Conservation (phyloP, 2,329 filamentous ascomycete genomes). For the Beauveria asiatica region DNA sequence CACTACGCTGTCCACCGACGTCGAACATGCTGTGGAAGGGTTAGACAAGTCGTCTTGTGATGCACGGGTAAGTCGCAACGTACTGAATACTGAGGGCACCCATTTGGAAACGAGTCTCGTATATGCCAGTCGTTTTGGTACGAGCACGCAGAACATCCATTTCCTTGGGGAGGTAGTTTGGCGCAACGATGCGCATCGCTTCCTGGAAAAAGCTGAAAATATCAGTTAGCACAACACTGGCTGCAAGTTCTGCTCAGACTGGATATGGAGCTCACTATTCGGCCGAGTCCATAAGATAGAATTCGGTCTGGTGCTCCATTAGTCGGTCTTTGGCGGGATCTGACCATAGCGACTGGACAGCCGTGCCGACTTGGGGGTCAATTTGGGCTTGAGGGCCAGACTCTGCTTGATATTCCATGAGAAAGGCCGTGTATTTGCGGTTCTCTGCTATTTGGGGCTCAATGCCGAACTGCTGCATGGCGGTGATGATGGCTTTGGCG, state of each 20-base stretch:
- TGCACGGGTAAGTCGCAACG: slow-evolving; percentile 25
- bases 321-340: slow-evolving; percentile 75
- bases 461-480: slow-evolving; percentile 87
- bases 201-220: slow-evolving; percentile 83
- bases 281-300: slow-evolving; percentile 98
- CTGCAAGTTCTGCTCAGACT: slow-evolving; percentile 1
- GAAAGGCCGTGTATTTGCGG: slow-evolving; percentile 65
- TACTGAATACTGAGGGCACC: slow-evolving; percentile 98
- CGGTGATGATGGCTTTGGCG: slow-evolving; percentile 83
- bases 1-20: slow-evolving; percentile 91
- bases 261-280: slow-evolving; percentile 67
- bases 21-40: slow-evolving; percentile 78
- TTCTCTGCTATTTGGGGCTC: slow-evolving; percentile 65
- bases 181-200: slow-evolving; percentile 70
- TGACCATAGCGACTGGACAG: slow-evolving; percentile 81
- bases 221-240: not conserved
- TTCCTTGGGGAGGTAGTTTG: slow-evolving; percentile 85
- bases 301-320: slow-evolving; percentile 92
- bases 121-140: slow-evolving; percentile 98
- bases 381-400: slow-evolving; percentile 81
- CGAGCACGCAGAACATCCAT: slow-evolving; percentile 90
- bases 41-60: not conserved
- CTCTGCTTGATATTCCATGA: slow-evolving; percentile 83
- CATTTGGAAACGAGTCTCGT: slow-evolving; percentile 98
- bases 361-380: slow-evolving; percentile 70